Evolutionary conservation across 805 yeast species (phyloP).

Genomic region (Zygoascus tannicola): DNA sequence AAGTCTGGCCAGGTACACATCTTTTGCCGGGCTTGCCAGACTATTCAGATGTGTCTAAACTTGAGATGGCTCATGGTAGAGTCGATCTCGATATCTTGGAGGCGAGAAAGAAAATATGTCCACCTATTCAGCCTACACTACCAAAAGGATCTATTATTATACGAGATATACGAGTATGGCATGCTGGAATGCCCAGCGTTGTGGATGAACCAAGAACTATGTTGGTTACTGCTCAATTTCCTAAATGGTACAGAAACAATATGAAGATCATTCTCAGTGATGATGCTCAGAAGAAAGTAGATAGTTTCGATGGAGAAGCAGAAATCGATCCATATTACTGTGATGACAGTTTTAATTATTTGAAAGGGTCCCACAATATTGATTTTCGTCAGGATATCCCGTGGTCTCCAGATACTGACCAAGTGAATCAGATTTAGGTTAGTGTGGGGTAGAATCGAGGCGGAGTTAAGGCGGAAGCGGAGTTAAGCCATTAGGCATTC

Average conservation of each 20-base stretch:
- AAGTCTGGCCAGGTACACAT: constrained; percentile 19
- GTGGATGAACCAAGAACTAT: constrained; percentile 13
- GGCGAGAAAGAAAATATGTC: constrained; percentile 8
- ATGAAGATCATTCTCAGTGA: background rate
- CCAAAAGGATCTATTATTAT: constrained; percentile 14
- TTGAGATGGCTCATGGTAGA: background rate
- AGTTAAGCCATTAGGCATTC: no score
- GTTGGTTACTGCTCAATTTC: constrained; percentile 13
- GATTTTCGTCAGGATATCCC: background rate
- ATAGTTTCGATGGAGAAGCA: background rate
- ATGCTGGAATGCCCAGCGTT: constrained; percentile 16
- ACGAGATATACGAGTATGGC: constrained; percentile 17
- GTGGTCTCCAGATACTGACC: constrained; percentile 1
- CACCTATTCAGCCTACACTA: constrained; percentile 14
- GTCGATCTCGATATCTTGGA: constrained; percentile 8
- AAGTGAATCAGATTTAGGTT: no score
- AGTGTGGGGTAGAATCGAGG: no score
- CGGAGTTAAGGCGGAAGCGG: no score
- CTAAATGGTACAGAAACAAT: constrained; percentile 12
- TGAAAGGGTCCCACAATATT: background rate
- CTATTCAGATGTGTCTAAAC: background rate
- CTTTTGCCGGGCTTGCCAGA: background rate
- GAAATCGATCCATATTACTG: background rate
- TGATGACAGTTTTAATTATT: background rate
- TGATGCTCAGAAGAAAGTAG: background rate